Percentiles rank a stretch among this genome's conserved stretches.
Conservation (phyloP, 331 rosid genomes). For the Quercus phellos region DNA sequence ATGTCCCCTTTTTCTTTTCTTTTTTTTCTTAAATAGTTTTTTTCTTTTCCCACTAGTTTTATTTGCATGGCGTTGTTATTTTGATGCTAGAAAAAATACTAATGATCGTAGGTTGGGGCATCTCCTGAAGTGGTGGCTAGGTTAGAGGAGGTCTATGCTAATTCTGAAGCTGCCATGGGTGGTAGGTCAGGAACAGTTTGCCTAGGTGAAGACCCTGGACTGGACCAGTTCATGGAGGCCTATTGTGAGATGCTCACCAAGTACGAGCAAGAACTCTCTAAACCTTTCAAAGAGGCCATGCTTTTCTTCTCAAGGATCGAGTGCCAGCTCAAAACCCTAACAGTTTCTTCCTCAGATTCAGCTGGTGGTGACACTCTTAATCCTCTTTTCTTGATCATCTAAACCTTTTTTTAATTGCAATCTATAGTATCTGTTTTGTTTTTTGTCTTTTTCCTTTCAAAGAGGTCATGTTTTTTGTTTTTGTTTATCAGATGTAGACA, state of each 20-base stretch:
- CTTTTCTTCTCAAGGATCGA: constrained; percentile 39
- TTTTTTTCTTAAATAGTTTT: not conserved
- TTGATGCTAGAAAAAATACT: not conserved
- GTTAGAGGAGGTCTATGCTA: constrained; percentile 30
- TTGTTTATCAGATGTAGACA: not conserved
- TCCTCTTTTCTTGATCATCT: not conserved
- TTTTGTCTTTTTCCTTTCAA: too few species aligned
- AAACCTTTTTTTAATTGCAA: too few species aligned
- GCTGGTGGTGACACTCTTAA: constrained; percentile 16
- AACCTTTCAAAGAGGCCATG: constrained; percentile 52
- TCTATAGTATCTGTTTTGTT: too few species aligned
- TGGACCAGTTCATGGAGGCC: constrained; percentile 63
- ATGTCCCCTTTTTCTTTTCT: not conserved
- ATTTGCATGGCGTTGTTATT: not conserved
- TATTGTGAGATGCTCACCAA: constrained; percentile 53
- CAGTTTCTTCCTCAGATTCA: constrained; percentile 24
- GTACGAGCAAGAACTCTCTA: constrained; percentile 47
- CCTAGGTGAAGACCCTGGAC: constrained; percentile 33
- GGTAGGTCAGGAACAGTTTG: constrained; percentile 14
- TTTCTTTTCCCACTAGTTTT: not conserved
- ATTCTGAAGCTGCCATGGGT: constrained; percentile 6
- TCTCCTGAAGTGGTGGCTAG: constrained; percentile 40
- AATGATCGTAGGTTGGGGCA: constrained; percentile 35
- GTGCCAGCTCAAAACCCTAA: constrained; percentile 34
- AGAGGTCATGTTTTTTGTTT: not conserved